phyloP scores from a whole-genome alignment of 208 protist species.

The Wallacemonas rigidus region DNA sequence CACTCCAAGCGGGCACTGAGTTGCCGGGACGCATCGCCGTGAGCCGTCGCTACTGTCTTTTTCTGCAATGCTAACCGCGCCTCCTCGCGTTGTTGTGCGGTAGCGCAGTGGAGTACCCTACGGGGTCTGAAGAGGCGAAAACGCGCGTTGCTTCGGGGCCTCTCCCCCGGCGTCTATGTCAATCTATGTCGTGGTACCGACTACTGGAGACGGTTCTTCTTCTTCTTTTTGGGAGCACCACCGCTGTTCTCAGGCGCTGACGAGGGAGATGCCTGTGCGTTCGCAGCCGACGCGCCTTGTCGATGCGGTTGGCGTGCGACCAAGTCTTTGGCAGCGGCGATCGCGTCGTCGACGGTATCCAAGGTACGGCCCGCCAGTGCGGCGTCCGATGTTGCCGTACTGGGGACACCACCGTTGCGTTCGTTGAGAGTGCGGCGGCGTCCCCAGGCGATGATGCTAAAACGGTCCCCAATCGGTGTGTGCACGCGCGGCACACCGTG shows the following conservation, averaged over 20 bases:
- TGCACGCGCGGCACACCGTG: slow-evolving; percentile 89
- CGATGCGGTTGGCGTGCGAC: slow-evolving; percentile 35
- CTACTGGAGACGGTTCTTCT: slow-evolving; percentile 86
- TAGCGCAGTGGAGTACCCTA: too few species aligned
- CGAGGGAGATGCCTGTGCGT: not conserved
- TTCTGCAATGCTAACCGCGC: too few species aligned
- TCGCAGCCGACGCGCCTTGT: not conserved
- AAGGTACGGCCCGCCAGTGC: slow-evolving; percentile 26
- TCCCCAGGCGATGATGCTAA: slow-evolving; percentile 93
- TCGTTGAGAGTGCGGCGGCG: slow-evolving; percentile 68
- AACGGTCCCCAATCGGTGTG: slow-evolving; percentile 67
- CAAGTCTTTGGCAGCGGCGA: slow-evolving; percentile 60
- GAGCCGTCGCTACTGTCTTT: too few species aligned
- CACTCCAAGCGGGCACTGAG: too few species aligned
- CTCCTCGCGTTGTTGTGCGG: too few species aligned
- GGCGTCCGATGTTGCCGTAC: slow-evolving; percentile 15
- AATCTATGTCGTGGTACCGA: too few species aligned
- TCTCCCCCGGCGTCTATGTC: too few species aligned
- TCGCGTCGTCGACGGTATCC: slow-evolving; percentile 67
- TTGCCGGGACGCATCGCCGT: too few species aligned
- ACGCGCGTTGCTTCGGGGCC: too few species aligned
- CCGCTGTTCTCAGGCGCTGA: slow-evolving; percentile 1
- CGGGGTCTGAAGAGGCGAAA: too few species aligned
- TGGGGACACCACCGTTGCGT: slow-evolving; percentile 75
- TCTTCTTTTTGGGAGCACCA: slow-evolving; percentile 35